Evolutionary conservation across 2,329 filamentous ascomycete species (phyloP).

Genomic region (Fusarium siculi): DNA sequence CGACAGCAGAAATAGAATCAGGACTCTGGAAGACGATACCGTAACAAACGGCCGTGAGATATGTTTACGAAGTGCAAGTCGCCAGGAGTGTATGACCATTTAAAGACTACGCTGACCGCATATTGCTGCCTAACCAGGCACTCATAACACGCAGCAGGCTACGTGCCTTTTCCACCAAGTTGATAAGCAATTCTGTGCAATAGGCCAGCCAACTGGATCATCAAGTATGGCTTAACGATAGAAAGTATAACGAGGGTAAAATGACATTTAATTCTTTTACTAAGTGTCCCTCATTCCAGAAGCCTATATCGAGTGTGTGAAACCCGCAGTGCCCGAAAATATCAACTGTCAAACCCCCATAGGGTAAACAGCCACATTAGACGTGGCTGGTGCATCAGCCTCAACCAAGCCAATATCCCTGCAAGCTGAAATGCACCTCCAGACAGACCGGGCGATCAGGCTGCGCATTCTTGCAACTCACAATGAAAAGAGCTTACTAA

Average conservation of each 20-base stretch:
- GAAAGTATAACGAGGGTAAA: accelerated
- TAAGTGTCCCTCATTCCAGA: not conserved
- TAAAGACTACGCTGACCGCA: no score
- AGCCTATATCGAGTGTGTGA: accelerated
- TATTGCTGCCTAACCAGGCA: no score
- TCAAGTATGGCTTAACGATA: accelerated
- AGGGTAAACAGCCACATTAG: not conserved
- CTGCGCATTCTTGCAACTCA: not conserved
- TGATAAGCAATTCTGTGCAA: no score
- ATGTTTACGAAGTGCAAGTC: no score
- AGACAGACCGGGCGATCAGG: not conserved
- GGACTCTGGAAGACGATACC: no score
- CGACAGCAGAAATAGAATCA: no score
- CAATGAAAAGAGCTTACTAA: not conserved
- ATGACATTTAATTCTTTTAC: not conserved
- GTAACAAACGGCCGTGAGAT: no score
- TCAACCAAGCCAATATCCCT: not conserved
- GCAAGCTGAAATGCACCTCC: not conserved
- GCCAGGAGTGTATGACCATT: no score
- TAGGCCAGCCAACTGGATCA: no score
- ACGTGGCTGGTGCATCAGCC: not conserved
- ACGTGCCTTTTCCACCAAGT: accelerated
- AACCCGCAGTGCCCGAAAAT: no score
- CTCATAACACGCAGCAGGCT: no score
- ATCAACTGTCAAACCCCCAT: accelerated